Evolutionary conservation across 768 basidiomycete species (phyloP), one percentile per base, ranked within the genome.

Genomic region (Kwoniella europaea): DNA sequence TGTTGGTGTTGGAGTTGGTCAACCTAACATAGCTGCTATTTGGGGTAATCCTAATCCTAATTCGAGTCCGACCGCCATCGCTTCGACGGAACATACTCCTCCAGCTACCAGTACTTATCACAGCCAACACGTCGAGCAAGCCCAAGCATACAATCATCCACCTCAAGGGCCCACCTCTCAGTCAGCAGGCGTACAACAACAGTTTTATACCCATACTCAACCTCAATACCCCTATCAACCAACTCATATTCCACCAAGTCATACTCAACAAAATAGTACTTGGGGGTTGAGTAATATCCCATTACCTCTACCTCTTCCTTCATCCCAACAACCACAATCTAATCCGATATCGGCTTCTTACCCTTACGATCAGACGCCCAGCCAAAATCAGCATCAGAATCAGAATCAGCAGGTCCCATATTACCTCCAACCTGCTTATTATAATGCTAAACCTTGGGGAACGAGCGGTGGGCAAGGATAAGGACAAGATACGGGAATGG

Each of bases 371-470:
- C 50, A 65, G 35, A 29, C 64, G 1, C 53, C 41, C 12, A 24
- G 20, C 22, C 59, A 43, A 22, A 35, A 58, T 12, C 12, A 52
- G 18, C 18, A 22, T 29, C 44, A 65, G 41, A 54, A 46, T 42
- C 53, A 44, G 50, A n/a, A 10, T 29, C 22, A 27, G n/a, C 58
- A 68, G 12, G 41, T 69, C 3, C 68, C 68, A 10, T 69, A 63
- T 52, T 69, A 69, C 29, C 54, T 62, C 27, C 54, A 57, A 42
- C 68, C 68, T 4, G 62, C 68, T 20, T 69, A 69, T 52, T 66
- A 66, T 53, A 46, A 22, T 4, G 27, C 10, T 10, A 54, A 35
- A 41, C 16, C 65, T 29, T 20, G 18, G 41, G 41, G n/a, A 55
- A 35, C 44, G 7, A 50, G 35, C 35, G 35, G 35, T 35, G 35